phyloP scores from a whole-genome alignment of 1,139 yeast species.

The Kurtzmaniella quercitrusa region DNA sequence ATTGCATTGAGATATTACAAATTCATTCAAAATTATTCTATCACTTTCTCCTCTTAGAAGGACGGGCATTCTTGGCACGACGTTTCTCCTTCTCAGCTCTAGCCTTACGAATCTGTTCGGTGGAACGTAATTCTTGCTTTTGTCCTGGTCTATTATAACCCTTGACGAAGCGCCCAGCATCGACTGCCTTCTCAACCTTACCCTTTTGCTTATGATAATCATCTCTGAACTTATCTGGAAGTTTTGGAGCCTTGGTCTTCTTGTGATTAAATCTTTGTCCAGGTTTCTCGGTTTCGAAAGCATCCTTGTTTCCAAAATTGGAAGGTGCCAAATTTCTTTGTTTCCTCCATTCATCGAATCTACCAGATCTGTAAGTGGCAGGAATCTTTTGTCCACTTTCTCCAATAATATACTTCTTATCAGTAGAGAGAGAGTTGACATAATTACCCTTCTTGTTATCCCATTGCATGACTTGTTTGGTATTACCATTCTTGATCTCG shows the following conservation, averaged over 20 bases:
- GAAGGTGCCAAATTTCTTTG: slow-evolving; percentile 54
- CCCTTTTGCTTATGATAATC: slow-evolving; percentile 81
- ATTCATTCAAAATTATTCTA: background rate
- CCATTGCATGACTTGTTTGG: slow-evolving; percentile 78
- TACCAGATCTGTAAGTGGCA: slow-evolving; percentile 87
- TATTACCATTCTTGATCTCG: slow-evolving; percentile 59
- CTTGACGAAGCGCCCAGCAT: slow-evolving; percentile 68
- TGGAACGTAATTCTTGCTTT: slow-evolving; percentile 58
- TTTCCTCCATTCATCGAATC: slow-evolving; percentile 86
- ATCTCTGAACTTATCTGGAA: slow-evolving; percentile 86
- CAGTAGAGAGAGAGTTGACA: slow-evolving; percentile 74
- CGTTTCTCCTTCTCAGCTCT: slow-evolving; percentile 69
- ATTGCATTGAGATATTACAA: background rate
- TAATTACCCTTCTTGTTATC: slow-evolving; percentile 92
- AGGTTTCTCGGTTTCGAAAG: slow-evolving; percentile 20
- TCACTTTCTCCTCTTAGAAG: slow-evolving; percentile 30
- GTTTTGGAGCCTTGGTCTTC: slow-evolving; percentile 72
- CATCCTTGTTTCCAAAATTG: slow-evolving; percentile 55
- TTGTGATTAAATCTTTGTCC: slow-evolving; percentile 67
- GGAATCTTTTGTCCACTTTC: slow-evolving; percentile 94
- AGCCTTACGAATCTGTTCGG: slow-evolving; percentile 75
- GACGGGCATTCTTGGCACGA: slow-evolving; percentile 84
- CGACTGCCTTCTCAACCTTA: slow-evolving; percentile 78
- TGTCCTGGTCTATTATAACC: slow-evolving; percentile 57
- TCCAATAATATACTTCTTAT: slow-evolving; percentile 84